Percentiles rank a stretch among this genome's conserved stretches.
phyloP scores from a whole-genome alignment of 192 early-diverging fungal genomes.

The Borealophlyctis nickersoniae region DNA sequence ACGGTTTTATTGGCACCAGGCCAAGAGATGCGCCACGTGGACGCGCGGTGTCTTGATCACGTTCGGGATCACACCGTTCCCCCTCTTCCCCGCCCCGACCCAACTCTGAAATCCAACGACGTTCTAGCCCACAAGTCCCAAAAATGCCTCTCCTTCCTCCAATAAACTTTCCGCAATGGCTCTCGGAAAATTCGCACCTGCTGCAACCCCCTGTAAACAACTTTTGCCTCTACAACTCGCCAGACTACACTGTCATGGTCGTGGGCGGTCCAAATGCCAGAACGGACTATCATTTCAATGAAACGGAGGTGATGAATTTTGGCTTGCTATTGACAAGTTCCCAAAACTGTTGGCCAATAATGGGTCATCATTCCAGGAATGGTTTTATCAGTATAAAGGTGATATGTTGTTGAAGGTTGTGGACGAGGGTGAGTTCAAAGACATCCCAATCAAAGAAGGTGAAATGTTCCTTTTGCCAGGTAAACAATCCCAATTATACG shows the following conservation, averaged over 20 bases:
- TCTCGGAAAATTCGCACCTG: constrained; percentile 74
- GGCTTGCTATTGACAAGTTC: not conserved
- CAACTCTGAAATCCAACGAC: too few species aligned
- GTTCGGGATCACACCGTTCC: too few species aligned
- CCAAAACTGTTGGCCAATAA: not conserved
- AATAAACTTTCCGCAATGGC: constrained; percentile 89
- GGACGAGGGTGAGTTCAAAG: constrained; percentile 71
- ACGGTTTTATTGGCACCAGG: too few species aligned
- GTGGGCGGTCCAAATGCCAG: constrained; percentile 89
- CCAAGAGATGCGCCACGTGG: too few species aligned
- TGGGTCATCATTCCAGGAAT: constrained; percentile 58
- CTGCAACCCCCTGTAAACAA: constrained; percentile 95
- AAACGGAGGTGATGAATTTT: constrained; percentile 90
- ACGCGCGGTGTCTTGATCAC: too few species aligned
- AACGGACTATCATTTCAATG: constrained; percentile 96
- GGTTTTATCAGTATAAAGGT: constrained; percentile 95
- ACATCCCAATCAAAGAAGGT: constrained; percentile 86
- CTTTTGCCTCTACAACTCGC: constrained; percentile 75
- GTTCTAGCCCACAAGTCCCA: not conserved
- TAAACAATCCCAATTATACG: constrained; percentile 18
- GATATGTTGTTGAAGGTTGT: constrained; percentile 92
- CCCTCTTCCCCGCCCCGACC: too few species aligned
- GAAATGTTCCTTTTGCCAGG: constrained; percentile 95
- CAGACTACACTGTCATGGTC: constrained; percentile 88
- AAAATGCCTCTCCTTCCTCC: constrained; percentile 59